Evolutionary conservation across 371 early-diverging fungal species (phyloP).

Genomic region (Apophysomyces ossiformis): DNA sequence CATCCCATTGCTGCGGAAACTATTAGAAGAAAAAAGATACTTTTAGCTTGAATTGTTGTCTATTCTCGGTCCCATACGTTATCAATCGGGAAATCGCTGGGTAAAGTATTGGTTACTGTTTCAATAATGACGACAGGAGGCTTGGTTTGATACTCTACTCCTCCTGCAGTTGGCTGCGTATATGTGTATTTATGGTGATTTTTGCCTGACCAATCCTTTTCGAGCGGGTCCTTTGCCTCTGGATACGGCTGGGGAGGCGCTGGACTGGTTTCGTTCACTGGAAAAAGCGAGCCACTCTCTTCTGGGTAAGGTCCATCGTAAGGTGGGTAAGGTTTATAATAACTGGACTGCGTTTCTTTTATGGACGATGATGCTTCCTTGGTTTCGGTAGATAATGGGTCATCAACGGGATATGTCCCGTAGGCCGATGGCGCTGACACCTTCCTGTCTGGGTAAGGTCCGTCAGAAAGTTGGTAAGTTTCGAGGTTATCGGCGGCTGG

Average conservation of each 20-base stretch:
- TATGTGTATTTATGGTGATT: not conserved
- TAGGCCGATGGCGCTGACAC: too few relatives aligned
- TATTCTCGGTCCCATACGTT: not conserved
- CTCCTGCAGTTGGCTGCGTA: not conserved
- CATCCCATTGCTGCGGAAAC: not conserved
- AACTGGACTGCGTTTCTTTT: too few relatives aligned
- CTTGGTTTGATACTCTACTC: conserved; percentile 5
- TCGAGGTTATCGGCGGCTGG: too few relatives aligned
- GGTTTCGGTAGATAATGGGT: too few relatives aligned
- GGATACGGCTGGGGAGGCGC: too few relatives aligned
- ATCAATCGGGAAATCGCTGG: not conserved
- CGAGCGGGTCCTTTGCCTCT: too few relatives aligned
- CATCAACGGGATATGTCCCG: too few relatives aligned
- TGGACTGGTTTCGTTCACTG: too few relatives aligned
- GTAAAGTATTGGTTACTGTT: conserved; percentile 8
- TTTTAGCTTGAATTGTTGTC: not conserved
- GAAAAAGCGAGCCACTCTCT: not conserved
- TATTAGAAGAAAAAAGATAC: not conserved
- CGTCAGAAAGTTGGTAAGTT: too few relatives aligned
- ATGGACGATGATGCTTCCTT: too few relatives aligned
- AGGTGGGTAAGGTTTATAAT: not conserved
- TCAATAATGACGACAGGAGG: not conserved
- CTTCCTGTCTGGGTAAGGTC: too few relatives aligned
- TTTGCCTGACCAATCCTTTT: not conserved
- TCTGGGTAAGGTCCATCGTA: not conserved